Conservation (phyloP, 257 asterid species). For the Eucommia ulmoides region DNA sequence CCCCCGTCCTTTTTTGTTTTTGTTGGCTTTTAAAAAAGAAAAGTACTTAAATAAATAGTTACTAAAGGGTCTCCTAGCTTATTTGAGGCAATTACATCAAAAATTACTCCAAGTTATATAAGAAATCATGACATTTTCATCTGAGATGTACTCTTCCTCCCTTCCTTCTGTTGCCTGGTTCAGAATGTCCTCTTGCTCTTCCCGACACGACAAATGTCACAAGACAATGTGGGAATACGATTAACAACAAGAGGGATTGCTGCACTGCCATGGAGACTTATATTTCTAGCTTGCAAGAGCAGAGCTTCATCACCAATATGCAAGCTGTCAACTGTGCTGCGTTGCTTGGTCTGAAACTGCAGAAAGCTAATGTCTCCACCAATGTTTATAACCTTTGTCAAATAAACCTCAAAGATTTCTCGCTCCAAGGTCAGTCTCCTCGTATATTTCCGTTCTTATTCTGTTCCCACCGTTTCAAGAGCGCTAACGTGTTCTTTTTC, state of each 20-base stretch:
- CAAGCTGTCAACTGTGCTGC: constrained; percentile 25
- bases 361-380: constrained; percentile 8
- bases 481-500: neutral
- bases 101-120: neutral
- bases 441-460: neutral
- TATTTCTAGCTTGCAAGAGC: constrained; percentile 17
- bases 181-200: constrained; percentile 27
- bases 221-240: constrained; percentile 11
- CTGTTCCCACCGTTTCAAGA: neutral
- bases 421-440: constrained; percentile 19
- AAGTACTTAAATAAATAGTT: too few relatives aligned
- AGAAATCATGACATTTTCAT: neutral
- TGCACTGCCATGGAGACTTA: constrained; percentile 15
- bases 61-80: too few relatives aligned
- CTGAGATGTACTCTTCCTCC: neutral
- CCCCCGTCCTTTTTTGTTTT: too few relatives aligned
- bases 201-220: constrained; percentile 12
- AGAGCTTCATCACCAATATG: constrained; percentile 17
- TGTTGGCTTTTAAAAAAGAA: too few relatives aligned
- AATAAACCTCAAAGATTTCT: constrained; percentile 22
- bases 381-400: constrained; percentile 16
- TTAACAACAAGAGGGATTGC: constrained; percentile 14
- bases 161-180: neutral
- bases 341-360: constrained; percentile 16
- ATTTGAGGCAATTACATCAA: neutral